Conservation (phyloP, 768 basidiomycete species). For the Saitozyma podzolica region DNA sequence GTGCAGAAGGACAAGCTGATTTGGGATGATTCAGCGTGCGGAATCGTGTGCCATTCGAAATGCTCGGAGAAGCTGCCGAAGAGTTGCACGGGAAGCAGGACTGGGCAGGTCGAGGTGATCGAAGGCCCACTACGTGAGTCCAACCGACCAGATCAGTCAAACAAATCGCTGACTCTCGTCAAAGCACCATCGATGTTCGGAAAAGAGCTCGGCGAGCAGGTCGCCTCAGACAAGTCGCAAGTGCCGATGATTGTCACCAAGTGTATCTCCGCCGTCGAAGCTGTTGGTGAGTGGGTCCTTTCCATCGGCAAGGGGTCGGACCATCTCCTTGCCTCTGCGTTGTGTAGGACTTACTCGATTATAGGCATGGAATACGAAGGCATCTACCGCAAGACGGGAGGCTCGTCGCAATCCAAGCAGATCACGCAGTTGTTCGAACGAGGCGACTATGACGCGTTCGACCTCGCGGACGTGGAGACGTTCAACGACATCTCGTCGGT, state of each 20-base stretch:
- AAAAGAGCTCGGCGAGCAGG: constrained; percentile 80
- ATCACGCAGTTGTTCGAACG: constrained; percentile 94
- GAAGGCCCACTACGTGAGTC: constrained; percentile 50
- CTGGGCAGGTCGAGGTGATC: constrained; percentile 28
- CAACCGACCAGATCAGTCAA: background rate
- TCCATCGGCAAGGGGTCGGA: no score
- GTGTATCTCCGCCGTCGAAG: constrained; percentile 91
- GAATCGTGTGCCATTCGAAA: constrained; percentile 80
- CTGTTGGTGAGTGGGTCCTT: constrained; percentile 65
- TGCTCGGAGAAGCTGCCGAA: constrained; percentile 70
- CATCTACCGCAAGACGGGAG: constrained; percentile 96
- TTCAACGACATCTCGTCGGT: constrained; percentile 98
- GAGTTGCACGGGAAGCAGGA: constrained; percentile 60
- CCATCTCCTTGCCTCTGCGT: no score
- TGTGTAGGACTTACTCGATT: background rate
- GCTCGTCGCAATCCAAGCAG: constrained; percentile 82
- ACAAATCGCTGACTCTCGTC: background rate
- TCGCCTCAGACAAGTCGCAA: constrained; percentile 53
- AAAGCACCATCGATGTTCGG: constrained; percentile 90
- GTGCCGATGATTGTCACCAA: constrained; percentile 91
- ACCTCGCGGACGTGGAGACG: constrained; percentile 77
- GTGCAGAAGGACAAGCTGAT: background rate
- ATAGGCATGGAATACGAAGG: constrained; percentile 92
- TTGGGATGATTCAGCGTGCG: constrained; percentile 63
- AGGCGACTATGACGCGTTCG: constrained; percentile 84